Conservation (phyloP, 371 early-diverging fungal species). For the Mortierella sp. region DNA sequence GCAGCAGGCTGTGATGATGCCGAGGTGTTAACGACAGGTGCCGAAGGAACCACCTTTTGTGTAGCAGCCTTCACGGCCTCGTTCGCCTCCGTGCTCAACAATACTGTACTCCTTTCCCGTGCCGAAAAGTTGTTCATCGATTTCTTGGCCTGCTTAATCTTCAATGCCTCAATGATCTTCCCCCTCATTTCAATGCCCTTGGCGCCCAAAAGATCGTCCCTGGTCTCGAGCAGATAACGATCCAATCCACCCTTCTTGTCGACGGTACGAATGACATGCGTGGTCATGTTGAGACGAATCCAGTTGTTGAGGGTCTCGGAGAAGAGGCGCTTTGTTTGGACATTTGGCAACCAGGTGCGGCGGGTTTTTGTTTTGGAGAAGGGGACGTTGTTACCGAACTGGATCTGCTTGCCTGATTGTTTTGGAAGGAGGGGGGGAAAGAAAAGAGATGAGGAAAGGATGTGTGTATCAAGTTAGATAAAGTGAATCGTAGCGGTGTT, state of each 20-base stretch:
- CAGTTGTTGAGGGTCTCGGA: slow-evolving; percentile 75
- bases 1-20: slow-evolving; percentile 22
- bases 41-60: slow-evolving; percentile 16
- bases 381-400: slow-evolving; percentile 87
- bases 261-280: slow-evolving; percentile 82
- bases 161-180: slow-evolving; percentile 40
- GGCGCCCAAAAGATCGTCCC: slow-evolving; percentile 50
- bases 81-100: slow-evolving; percentile 7
- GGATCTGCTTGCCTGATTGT: slow-evolving; percentile 74
- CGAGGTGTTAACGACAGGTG: slow-evolving; percentile 10
- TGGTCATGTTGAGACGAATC: slow-evolving; percentile 77
- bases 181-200: slow-evolving; percentile 50
- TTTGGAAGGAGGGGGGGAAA: slow-evolving; percentile 53
- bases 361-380: slow-evolving; percentile 86
- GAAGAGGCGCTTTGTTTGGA: slow-evolving; percentile 78
- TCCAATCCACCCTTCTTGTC: slow-evolving; percentile 93
- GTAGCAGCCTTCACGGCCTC: slow-evolving; percentile 12
- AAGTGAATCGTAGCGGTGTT: not conserved
- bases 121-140: slow-evolving; percentile 21
- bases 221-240: slow-evolving; percentile 80
- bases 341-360: slow-evolving; percentile 88
- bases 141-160: slow-evolving; percentile 51
- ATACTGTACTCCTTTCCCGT: slow-evolving; percentile 13
- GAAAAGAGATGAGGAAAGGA: slow-evolving; percentile 50
- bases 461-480: not conserved